Evolutionary conservation across 495 filamentous ascomycete species (phyloP).

Genomic region (Annulohypoxylon moriforme): DNA sequence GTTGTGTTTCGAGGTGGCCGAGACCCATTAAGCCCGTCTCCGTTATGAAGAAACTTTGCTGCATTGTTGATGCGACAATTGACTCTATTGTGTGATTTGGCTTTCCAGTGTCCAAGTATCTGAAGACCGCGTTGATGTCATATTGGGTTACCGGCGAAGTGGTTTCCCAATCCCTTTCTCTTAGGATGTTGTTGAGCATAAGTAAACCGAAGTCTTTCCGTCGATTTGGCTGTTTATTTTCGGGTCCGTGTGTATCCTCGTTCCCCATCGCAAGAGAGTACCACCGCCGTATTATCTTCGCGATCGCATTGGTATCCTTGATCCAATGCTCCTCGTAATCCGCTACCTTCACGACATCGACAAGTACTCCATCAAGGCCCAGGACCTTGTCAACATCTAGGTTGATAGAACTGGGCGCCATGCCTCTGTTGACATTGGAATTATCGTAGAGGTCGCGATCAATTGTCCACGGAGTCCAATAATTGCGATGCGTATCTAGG

Average conservation of each 20-base stretch:
- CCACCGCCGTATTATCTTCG: not conserved
- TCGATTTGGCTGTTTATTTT: not conserved
- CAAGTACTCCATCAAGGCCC: not conserved
- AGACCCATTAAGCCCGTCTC: not conserved
- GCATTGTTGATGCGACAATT: not conserved
- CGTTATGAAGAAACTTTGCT: not conserved
- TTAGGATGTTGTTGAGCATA: not conserved
- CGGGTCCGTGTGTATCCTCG: no score
- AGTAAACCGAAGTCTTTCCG: not conserved
- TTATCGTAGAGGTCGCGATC: not conserved
- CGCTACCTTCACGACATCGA: not conserved
- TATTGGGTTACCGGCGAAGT: not conserved
- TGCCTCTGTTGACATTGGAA: not conserved
- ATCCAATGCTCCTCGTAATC: not conserved
- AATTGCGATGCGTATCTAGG: not conserved
- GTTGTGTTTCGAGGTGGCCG: not conserved
- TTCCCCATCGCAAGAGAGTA: not conserved
- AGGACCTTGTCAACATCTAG: not conserved
- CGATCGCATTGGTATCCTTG: not conserved
- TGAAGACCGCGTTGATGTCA: not conserved
- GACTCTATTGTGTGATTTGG: not conserved
- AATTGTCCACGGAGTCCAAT: not conserved
- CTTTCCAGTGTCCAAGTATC: not conserved
- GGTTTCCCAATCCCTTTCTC: not conserved
- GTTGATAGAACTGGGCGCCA: not conserved